Evolutionary conservation across 2,329 filamentous ascomycete genomes (phyloP).

Genomic region (Verticillium nubilum): DNA sequence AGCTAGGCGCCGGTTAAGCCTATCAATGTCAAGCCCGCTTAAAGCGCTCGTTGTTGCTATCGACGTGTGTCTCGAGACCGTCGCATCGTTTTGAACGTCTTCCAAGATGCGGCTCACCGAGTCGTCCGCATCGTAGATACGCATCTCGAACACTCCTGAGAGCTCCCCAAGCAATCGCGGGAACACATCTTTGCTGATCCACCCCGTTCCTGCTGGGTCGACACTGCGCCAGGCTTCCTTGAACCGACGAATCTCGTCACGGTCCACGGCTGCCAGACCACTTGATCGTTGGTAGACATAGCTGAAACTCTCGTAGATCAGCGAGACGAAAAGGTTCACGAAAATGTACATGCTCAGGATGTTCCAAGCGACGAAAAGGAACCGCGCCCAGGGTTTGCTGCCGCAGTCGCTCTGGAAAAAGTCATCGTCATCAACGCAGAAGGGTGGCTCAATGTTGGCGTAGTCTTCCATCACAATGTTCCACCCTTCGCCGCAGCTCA

Average conservation of each 20-base stretch:
- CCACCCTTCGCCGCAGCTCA: conserved; percentile 94
- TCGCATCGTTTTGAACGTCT: conserved; percentile 61
- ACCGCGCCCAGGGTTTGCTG: conserved; percentile 80
- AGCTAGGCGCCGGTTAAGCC: conserved; percentile 67
- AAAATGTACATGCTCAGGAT: conserved; percentile 99
- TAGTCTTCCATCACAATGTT: conserved; percentile 97
- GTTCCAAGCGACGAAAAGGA: conserved; percentile 94
- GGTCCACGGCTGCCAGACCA: conserved; percentile 81
- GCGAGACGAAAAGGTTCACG: conserved; percentile 93
- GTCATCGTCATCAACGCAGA: conserved; percentile 65
- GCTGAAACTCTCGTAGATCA: conserved; percentile 99
- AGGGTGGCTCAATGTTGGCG: conserved; percentile 70
- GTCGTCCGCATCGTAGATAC: conserved; percentile 88
- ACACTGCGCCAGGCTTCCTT: conserved; percentile 98
- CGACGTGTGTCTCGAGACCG: conserved; percentile 47
- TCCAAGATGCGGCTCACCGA: conserved; percentile 84
- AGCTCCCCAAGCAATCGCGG: conserved; percentile 85
- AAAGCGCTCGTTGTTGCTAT: conserved; percentile 46
- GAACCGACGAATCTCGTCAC: conserved; percentile 92
- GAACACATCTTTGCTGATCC: conserved; percentile 84
- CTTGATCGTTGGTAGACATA: conserved; percentile 98
- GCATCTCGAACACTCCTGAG: conserved; percentile 94
- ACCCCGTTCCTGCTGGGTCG: conserved; percentile 86
- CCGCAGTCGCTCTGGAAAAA: conserved; percentile 93
- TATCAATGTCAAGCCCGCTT: conserved; percentile 65